These are phyloP conservation scores for Entophlyctis luteolus DNA, from an alignment of 192 early-diverging fungal genomes.

Conservation along the genomic window DNA sequence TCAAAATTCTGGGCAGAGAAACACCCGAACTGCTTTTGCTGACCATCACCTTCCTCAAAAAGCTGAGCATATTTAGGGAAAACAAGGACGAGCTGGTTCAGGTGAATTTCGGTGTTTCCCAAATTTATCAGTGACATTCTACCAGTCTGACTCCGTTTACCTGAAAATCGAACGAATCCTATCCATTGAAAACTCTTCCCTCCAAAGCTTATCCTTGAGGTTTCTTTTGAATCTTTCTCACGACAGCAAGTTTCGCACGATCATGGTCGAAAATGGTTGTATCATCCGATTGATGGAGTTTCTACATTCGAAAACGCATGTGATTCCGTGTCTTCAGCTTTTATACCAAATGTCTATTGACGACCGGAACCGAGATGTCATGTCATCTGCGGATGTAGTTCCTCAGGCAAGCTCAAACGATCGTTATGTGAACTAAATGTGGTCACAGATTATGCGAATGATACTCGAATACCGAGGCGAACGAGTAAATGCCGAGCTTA, in stretches of 20 bases:
- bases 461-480: constrained; percentile 46
- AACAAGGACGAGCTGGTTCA: constrained; percentile 55
- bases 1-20: constrained; percentile 42
- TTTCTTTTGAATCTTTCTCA: constrained; percentile 48
- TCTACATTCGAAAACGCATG: constrained; percentile 35
- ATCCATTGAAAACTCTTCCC: constrained; percentile 32
- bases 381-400: constrained; percentile 32
- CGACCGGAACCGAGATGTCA: constrained; percentile 29
- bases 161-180: constrained; percentile 32
- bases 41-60: constrained; percentile 49
- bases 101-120: constrained; percentile 21
- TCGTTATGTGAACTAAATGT: background rate
- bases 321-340: constrained; percentile 38
- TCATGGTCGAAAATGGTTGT: constrained; percentile 31
- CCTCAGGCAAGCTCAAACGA: constrained; percentile 26
- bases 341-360: constrained; percentile 51
- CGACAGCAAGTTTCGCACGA: constrained; percentile 36
- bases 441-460: constrained; percentile 42
- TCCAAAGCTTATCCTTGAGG: constrained; percentile 39
- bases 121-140: background rate
- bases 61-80: constrained; percentile 49
- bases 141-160: constrained; percentile 3
- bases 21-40: constrained; percentile 50
- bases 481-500: constrained; percentile 41
- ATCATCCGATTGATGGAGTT: constrained; percentile 31